These are phyloP conservation scores for Lodderomyces theae DNA, from an alignment of 1,139 yeast genomes.

Conservation along the genomic window DNA sequence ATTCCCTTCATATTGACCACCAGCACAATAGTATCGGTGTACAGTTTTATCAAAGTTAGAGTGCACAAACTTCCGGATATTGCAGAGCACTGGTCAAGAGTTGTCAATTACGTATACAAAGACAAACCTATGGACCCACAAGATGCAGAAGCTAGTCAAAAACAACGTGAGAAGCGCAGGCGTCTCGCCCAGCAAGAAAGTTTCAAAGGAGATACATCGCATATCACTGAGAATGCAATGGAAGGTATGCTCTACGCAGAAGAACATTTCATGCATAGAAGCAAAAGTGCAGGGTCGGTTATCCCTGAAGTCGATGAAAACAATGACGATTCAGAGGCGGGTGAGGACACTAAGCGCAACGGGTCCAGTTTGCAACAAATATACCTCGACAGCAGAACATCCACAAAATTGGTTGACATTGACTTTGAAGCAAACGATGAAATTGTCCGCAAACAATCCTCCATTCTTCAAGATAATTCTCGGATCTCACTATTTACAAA, in stretches of 20 bases:
- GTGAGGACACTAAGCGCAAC: slow-evolving; percentile 10
- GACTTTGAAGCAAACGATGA: slow-evolving; percentile 28
- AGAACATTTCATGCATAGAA: slow-evolving; percentile 25
- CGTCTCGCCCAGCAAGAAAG: slow-evolving; percentile 32
- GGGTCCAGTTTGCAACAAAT: slow-evolving; percentile 10
- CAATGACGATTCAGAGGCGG: not conserved
- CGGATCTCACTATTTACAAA: slow-evolving; percentile 29
- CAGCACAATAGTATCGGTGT: slow-evolving; percentile 35
- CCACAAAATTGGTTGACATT: slow-evolving; percentile 17
- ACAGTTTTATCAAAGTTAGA: slow-evolving; percentile 35
- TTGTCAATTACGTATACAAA: slow-evolving; percentile 33
- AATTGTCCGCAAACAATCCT: slow-evolving; percentile 19
- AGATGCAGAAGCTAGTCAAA: slow-evolving; percentile 33
- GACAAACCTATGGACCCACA: slow-evolving; percentile 29
- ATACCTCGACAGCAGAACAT: not conserved
- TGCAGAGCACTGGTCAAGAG: slow-evolving; percentile 34
- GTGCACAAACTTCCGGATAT: slow-evolving; percentile 24
- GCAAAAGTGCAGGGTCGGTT: slow-evolving; percentile 10
- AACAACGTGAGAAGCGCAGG: slow-evolving; percentile 29
- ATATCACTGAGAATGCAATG: slow-evolving; percentile 36
- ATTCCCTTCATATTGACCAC: slow-evolving; percentile 50
- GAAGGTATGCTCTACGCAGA: slow-evolving; percentile 41
- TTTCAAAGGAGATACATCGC: slow-evolving; percentile 44
- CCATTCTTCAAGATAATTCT: slow-evolving; percentile 21
- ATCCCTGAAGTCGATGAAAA: slow-evolving; percentile 4